Base-by-base conservation (phyloP, 2,329 filamentous ascomycete species). In the Alternaria sp. region DNA sequence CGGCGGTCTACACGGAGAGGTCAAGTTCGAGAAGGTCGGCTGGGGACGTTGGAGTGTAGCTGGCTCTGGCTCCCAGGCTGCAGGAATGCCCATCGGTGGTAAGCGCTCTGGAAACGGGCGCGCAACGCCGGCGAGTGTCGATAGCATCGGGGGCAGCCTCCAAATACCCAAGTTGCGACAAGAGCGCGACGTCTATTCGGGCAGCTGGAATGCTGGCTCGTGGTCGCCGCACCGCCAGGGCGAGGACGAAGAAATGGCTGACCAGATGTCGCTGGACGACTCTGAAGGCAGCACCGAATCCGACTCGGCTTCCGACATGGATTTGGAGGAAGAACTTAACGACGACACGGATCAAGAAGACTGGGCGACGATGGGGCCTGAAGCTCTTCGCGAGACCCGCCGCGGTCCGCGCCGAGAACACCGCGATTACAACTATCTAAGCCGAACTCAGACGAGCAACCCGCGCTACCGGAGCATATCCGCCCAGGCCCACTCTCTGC, bases 271-370 rank as follows among this genome's bases (percentile, higher is more conserved):
- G 65, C 87, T 93, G 53, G 91, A 92, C 74, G 86, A 92, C 75
- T 77, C 72, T 30, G 90, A 92, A 65, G 87, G 88, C 46, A 83
- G 80, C 59, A 92, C 90, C 56, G 90, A 88, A 54, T 94, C 92
- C 12, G 94, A 92, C 75, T 74, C 70, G 45, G 93, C 91, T 30
- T 91, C 93, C 72, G 91, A 90, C 18, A 87, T 87, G 45, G 85
- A 78, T 79, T 81, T 90, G 83, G 89, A 90, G 72, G 91, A 93
- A 71, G 91, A 96, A 75, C 89, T 92, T 64, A 80, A 83, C 67
- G 93, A 97, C 76, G 87, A 92, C 63, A 98, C 96, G 23, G 96
- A 98, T 77, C 93, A 97, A 77, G 95, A 98, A 81, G 94, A 98
- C 81, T 97, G 95, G 94, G 93, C 92, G 50, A 89, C 92, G 56